These are phyloP conservation scores for Styphnolobium japonicum DNA, from an alignment of 306 rosid genomes.

Conservation along the genomic window DNA sequence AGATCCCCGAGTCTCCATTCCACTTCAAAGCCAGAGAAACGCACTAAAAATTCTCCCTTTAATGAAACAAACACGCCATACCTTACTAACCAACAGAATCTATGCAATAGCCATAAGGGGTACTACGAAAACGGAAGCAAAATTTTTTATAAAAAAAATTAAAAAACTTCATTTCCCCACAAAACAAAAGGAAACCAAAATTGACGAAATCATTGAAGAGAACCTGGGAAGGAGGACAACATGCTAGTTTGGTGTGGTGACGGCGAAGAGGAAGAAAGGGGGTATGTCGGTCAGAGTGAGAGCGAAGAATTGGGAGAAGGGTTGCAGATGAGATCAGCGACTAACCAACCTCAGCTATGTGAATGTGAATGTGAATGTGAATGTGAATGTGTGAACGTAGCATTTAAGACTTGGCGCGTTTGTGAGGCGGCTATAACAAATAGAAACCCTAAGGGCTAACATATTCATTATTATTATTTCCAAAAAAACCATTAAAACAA, in stretches of 20 bases:
- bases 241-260: slow-evolving; percentile 21
- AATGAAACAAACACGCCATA: neutral
- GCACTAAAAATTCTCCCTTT: neutral
- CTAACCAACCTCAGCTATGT: neutral
- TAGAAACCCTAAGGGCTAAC: neutral
- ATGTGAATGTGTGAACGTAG: too few species aligned
- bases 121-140: neutral
- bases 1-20: slow-evolving; percentile 6
- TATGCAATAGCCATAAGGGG: neutral
- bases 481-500: too few species aligned
- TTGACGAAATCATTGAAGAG: neutral
- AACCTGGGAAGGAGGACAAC: slow-evolving; percentile 37
- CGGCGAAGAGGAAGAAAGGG: neutral
- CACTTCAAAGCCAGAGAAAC: neutral
- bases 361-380: neutral
- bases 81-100: neutral
- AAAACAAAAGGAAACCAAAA: neutral
- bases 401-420: neutral
- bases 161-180: neutral
- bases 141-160: neutral
- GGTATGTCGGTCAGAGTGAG: neutral
- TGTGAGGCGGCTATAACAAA: too few species aligned
- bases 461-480: too few species aligned
- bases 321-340: neutral
- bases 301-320: neutral